These are phyloP conservation scores for Lithospermum erythrorhizon DNA, from an alignment of 257 asterid species.

Conservation along the genomic window DNA sequence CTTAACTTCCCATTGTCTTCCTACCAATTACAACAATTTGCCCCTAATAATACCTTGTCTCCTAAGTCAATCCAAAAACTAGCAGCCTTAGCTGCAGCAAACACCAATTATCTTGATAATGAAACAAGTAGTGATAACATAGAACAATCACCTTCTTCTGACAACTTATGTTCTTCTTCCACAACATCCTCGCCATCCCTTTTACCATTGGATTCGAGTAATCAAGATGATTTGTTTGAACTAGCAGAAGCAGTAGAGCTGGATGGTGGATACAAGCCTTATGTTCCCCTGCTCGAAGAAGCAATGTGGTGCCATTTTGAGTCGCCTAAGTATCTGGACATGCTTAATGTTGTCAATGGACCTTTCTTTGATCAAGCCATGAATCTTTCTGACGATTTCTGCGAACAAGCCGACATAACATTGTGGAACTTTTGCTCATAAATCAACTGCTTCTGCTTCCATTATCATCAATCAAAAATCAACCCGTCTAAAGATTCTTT, in stretches of 20 bases:
- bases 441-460: background rate
- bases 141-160: constrained; percentile 12
- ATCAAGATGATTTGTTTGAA: constrained; percentile 8
- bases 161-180: constrained; percentile 12
- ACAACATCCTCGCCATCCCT: constrained; percentile 6
- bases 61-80: constrained; percentile 72
- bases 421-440: constrained; percentile 73
- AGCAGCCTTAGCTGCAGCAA: constrained; percentile 25
- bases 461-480: background rate
- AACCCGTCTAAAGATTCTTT: background rate
- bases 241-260: background rate
- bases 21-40: background rate
- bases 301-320: constrained; percentile 54
- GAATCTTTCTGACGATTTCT: constrained; percentile 22
- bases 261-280: background rate
- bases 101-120: background rate
- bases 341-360: constrained; percentile 31
- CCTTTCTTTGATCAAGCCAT: constrained; percentile 45
- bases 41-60: constrained; percentile 23
- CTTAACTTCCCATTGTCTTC: constrained; percentile 54
- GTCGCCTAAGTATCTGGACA: constrained; percentile 56
- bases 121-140: constrained; percentile 6
- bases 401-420: constrained; percentile 50
- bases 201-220: constrained; percentile 1
- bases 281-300: background rate